phyloP scores from a whole-genome alignment of 768 basidiomycete genomes.

The Crassisporium funariophilum region DNA sequence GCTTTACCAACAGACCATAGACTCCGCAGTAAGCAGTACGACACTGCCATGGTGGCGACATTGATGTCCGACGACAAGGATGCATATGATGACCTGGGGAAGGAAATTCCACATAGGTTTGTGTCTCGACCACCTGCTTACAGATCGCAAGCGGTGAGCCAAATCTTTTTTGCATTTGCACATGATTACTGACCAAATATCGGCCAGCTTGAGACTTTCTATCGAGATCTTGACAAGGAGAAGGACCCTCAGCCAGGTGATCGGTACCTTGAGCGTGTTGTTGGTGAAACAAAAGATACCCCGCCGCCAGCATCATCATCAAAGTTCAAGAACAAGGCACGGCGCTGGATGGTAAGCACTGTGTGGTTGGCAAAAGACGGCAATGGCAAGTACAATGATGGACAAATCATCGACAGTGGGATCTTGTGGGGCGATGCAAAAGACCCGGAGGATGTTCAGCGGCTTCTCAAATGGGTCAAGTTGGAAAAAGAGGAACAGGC shows the following conservation, averaged over 20 bases:
- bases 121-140: too few species aligned
- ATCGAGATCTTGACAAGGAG: not conserved
- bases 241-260: not conserved
- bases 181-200: too few species aligned
- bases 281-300: not conserved
- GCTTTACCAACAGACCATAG: too few species aligned
- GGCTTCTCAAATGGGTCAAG: not conserved
- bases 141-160: too few species aligned
- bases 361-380: slow-evolving; percentile 15
- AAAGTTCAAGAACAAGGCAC: slow-evolving; percentile 9
- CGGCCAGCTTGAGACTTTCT: not conserved
- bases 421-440: too few species aligned
- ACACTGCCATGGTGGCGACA: too few species aligned
- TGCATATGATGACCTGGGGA: too few species aligned
- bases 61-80: too few species aligned
- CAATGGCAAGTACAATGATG: slow-evolving; percentile 13
- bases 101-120: too few species aligned
- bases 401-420: too few species aligned
- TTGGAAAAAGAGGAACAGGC: slow-evolving; percentile 1
- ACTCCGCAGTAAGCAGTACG: too few species aligned
- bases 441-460: not conserved
- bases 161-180: not conserved
- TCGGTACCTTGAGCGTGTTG: not conserved
- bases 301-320: slow-evolving; percentile 11
- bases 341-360: slow-evolving; percentile 24